Base-by-base conservation (phyloP, 345 rosid species). In the Boechera stricta region DNA sequence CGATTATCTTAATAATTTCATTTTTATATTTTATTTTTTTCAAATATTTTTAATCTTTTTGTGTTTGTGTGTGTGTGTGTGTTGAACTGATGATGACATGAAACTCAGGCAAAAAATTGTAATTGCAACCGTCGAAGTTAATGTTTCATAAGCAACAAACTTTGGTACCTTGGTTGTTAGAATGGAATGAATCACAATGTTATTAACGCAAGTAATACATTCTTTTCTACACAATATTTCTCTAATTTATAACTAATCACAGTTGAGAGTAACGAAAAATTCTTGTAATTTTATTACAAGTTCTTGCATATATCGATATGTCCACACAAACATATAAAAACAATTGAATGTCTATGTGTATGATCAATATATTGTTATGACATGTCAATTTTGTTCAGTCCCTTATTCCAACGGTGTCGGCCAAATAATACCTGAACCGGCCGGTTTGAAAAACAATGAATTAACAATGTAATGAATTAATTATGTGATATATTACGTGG, bases 401-500 rank as follows among this genome's bases (percentile, higher is more conserved):
- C 16, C 9, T 45, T 33, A n/a, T 58, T 41, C 31, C 42, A 59
- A 60, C 29, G 29, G 39, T 69, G 64, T 76, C 75, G 79, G 75
- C 79, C 69, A 61, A 38, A 52, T 21, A 69, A 16, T 68, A 57
- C 73, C 5, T 49, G 72, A 47, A 74, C 78, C 72, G 45, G 55
- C 31, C 24, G 72, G 65, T 47, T 67, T 26, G 9, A 6, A 58
- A 36, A 47, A 67, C 13, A 75, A 41, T 3, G 21, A 48, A 35
- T 64, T 32, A 56, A n/a, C 3, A 16, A 7, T 18, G 10, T 1
- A 60, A 32, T 45, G 55, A 69, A 52, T 24, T 24, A 51, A 44
- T 32, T 16, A 69, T 69, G 64, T 53, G 36, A 69, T 54, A 13
- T 38, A 58, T 56, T 64, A 57, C 77, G 73, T 64, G 77, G 81